Conservation (phyloP, 1,139 yeast genomes). For the Lodderomyces beijingensis region DNA sequence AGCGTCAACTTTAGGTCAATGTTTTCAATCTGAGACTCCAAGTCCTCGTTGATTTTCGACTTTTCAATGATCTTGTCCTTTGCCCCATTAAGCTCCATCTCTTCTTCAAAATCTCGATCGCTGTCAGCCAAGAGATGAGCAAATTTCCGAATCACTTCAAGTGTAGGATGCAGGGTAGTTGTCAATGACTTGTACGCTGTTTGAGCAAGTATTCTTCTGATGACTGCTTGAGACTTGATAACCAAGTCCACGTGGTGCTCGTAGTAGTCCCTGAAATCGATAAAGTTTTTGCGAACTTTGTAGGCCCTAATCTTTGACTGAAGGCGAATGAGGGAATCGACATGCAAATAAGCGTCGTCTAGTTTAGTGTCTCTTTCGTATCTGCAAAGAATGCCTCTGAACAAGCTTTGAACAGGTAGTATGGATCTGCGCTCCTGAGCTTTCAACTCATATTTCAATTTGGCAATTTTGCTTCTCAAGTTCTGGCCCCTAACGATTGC, state of each 20-base stretch:
- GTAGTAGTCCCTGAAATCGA: conserved; percentile 50
- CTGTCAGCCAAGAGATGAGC: conserved; percentile 73
- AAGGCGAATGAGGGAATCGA: conserved; percentile 34
- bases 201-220: conserved; percentile 66
- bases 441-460: conserved; percentile 20
- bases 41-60: conserved; percentile 58
- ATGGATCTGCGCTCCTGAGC: conserved; percentile 20
- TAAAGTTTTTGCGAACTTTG: conserved; percentile 30
- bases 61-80: conserved; percentile 65
- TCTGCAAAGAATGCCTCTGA: conserved; percentile 47
- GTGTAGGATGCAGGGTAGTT: conserved; percentile 68
- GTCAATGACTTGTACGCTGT: conserved; percentile 72
- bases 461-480: conserved; percentile 25
- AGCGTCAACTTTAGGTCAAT: conserved; percentile 78
- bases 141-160: conserved; percentile 72
- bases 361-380: conserved; percentile 44
- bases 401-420: conserved; percentile 30
- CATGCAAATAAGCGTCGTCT: conserved; percentile 51
- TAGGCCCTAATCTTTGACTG: conserved; percentile 52
- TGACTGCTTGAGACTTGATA: conserved; percentile 67
- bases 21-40: conserved; percentile 73
- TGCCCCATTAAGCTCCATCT: conserved; percentile 60
- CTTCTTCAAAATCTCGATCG: conserved; percentile 73
- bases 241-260: conserved; percentile 50
- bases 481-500: conserved; percentile 45